These are phyloP conservation scores for Umbelopsis sp. DNA, from an alignment of 371 early-diverging fungal species.

Conservation along the genomic window DNA sequence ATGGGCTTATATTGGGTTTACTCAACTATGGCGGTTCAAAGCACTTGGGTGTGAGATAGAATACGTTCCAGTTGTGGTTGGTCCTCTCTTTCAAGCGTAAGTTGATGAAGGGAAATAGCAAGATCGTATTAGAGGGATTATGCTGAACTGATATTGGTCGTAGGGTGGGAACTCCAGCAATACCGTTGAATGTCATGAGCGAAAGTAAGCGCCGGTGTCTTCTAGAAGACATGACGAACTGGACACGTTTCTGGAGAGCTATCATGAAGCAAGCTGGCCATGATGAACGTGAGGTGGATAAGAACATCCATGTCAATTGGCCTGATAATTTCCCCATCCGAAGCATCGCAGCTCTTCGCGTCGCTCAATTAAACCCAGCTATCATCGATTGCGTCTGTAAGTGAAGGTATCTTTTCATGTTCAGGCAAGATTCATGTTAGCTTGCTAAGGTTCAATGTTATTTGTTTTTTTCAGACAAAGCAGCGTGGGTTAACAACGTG, in stretches of 20 bases:
- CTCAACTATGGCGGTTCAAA: slow-evolving; percentile 21
- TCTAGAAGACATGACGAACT: slow-evolving; percentile 8
- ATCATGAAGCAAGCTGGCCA: slow-evolving; percentile 16
- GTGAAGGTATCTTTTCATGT: neutral
- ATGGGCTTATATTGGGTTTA: slow-evolving; percentile 23
- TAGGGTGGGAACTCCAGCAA: neutral
- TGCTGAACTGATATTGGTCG: too few relatives aligned
- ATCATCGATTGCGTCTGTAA: slow-evolving; percentile 20
- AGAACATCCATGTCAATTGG: slow-evolving; percentile 2
- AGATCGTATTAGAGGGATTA: too few relatives aligned
- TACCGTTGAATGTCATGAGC: slow-evolving; percentile 9
- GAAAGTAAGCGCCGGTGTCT: neutral
- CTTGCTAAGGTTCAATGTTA: neutral
- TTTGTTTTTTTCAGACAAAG: slow-evolving; percentile 3
- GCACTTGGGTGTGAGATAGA: slow-evolving; percentile 20
- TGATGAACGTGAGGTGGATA: neutral
- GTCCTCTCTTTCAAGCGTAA: slow-evolving; percentile 19
- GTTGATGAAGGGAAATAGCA: neutral
- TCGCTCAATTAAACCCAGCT: slow-evolving; percentile 16
- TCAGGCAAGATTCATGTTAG: neutral
- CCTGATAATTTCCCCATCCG: slow-evolving; percentile 13
- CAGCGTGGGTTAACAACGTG: slow-evolving; percentile 22
- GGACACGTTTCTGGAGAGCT: slow-evolving; percentile 21
- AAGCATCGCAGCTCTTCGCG: slow-evolving; percentile 17
- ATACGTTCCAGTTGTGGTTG: slow-evolving; percentile 21